Conservation (phyloP, 345 rosid species). For the Ailanthus altissimus region DNA sequence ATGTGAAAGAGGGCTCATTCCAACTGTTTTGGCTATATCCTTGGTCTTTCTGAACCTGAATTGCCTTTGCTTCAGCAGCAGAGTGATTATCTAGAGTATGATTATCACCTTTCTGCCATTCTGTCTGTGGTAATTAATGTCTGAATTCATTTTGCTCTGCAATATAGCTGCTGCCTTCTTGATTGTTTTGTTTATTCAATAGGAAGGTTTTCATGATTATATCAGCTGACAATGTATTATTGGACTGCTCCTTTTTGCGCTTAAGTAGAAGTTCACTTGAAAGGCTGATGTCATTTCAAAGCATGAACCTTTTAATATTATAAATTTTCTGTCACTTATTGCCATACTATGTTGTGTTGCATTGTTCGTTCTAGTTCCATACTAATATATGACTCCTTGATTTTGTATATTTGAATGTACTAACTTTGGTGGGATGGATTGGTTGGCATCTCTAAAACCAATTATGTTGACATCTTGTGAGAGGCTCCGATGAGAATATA, state of each 20-base stretch:
- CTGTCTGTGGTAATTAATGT: slow-evolving; percentile 3
- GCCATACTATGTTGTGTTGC: background rate
- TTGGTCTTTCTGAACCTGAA: slow-evolving; percentile 2
- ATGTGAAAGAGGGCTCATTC: background rate
- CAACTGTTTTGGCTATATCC: background rate
- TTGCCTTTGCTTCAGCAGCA: background rate
- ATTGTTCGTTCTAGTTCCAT: background rate
- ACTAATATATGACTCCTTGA: background rate
- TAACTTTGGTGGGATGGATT: background rate
- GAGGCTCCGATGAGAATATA: background rate
- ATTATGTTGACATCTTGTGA: background rate
- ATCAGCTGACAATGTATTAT: slow-evolving; percentile 11
- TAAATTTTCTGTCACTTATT: background rate
- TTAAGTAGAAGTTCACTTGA: background rate
- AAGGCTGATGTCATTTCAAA: background rate
- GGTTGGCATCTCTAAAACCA: background rate
- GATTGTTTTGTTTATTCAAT: slow-evolving; percentile 14
- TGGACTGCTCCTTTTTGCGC: slow-evolving; percentile 2
- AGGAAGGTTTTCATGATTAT: slow-evolving; percentile 13
- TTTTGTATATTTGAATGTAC: background rate
- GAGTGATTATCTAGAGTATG: slow-evolving; percentile 2
- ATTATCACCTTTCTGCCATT: background rate
- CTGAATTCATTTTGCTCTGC: background rate
- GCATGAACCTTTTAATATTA: background rate
- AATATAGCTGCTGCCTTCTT: slow-evolving; percentile 8